Conservation (phyloP, 2,329 filamentous ascomycete genomes). For the Aspergillus viridinutans region DNA sequence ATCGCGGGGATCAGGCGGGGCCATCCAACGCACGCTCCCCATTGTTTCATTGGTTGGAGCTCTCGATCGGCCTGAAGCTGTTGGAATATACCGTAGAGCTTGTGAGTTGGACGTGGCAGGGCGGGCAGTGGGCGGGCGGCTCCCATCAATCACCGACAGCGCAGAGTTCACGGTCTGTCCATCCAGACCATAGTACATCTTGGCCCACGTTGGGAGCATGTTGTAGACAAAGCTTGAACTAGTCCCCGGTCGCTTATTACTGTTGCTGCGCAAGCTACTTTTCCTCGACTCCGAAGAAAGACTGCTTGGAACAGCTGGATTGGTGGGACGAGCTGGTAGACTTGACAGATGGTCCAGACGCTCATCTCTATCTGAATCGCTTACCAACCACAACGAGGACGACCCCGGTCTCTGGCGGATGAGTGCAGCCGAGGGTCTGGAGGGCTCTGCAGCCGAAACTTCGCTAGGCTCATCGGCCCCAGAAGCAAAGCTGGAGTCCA, state of each 20-base stretch:
- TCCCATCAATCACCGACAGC: slow-evolving; percentile 38
- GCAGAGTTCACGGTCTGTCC: slow-evolving; percentile 48
- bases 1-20: slow-evolving; percentile 31
- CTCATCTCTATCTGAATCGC: slow-evolving; percentile 30
- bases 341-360: slow-evolving; percentile 34
- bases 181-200: slow-evolving; percentile 67
- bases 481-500: slow-evolving; percentile 22
- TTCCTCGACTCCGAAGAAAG: slow-evolving; percentile 41
- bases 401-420: slow-evolving; percentile 17
- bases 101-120: slow-evolving; percentile 29
- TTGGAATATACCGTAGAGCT: slow-evolving; percentile 27
- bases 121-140: slow-evolving; percentile 26
- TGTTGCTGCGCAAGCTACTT: slow-evolving; percentile 35
- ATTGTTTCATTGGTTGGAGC: slow-evolving; percentile 20
- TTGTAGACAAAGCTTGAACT: slow-evolving; percentile 42
- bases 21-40: slow-evolving; percentile 8
- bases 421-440: slow-evolving; percentile 21
- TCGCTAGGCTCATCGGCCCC: slow-evolving; percentile 17
- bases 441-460: slow-evolving; percentile 20
- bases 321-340: slow-evolving; percentile 29
- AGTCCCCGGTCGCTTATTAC: slow-evolving; percentile 38
- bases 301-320: slow-evolving; percentile 35
- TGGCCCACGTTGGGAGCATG: slow-evolving; percentile 48
- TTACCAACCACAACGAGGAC: slow-evolving; percentile 35
- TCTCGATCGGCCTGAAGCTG: slow-evolving; percentile 28